Evolutionary conservation across 768 basidiomycete species (phyloP).

Genomic region (Strobilomyces confusus): DNA sequence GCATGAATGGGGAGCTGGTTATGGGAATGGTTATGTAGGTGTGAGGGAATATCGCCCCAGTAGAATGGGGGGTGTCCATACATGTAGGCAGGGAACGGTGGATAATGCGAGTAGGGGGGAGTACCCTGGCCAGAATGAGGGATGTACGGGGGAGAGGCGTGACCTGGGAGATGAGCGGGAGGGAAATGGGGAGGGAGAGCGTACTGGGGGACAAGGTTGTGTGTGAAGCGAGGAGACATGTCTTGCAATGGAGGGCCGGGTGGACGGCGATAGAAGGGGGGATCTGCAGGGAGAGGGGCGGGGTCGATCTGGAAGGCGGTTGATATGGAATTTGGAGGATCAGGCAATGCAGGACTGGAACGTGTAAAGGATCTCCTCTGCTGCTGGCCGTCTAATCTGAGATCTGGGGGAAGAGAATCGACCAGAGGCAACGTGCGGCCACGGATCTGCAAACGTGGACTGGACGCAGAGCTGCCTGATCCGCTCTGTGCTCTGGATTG

Average conservation of each 20-base stretch:
- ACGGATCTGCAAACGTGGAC: slow-evolving; percentile 40
- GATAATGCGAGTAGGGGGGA: slow-evolving; percentile 35
- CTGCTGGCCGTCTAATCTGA: slow-evolving; percentile 21
- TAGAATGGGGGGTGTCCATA: slow-evolving; percentile 37
- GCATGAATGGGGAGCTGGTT: slow-evolving; percentile 12
- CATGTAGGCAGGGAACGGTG: slow-evolving; percentile 32
- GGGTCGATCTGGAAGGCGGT: slow-evolving; percentile 12
- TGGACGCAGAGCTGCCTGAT: slow-evolving; percentile 46
- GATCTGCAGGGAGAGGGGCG: slow-evolving; percentile 6
- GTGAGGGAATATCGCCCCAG: slow-evolving; percentile 31
- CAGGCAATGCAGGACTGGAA: slow-evolving; percentile 20
- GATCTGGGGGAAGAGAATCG: slow-evolving; percentile 20
- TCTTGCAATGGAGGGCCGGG: slow-evolving; percentile 19
- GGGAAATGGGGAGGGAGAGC: slow-evolving; percentile 16
- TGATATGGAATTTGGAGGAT: slow-evolving; percentile 14
- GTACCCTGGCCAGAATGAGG: slow-evolving; percentile 27
- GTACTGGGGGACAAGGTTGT: slow-evolving; percentile 14
- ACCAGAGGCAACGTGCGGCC: slow-evolving; percentile 43
- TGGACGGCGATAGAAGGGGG: slow-evolving; percentile 17
- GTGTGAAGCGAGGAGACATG: slow-evolving; percentile 20
- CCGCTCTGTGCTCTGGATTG: slow-evolving; percentile 46
- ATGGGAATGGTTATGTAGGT: slow-evolving; percentile 17
- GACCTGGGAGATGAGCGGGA: slow-evolving; percentile 18
- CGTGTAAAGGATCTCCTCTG: slow-evolving; percentile 12
- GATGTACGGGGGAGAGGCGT: slow-evolving; percentile 24